phyloP scores from a whole-genome alignment of 805 yeast genomes.

The Spathaspora passalidarum region DNA sequence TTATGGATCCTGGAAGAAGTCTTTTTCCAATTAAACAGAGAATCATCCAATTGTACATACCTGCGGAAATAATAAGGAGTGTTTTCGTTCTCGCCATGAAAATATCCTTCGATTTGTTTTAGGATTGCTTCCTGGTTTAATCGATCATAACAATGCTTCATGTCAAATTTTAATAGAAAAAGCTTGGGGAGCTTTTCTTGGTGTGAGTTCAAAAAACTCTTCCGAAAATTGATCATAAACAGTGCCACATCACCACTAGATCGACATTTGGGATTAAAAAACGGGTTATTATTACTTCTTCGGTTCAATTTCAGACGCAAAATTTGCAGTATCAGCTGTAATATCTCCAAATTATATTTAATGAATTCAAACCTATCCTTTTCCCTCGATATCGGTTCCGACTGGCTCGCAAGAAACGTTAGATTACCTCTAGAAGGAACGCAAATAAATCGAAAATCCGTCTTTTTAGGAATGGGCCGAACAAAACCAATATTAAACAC shows the following conservation, averaged over 20 bases:
- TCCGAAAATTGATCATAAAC: conserved; percentile 36
- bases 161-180: conserved; percentile 69
- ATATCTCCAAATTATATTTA: conserved; percentile 28
- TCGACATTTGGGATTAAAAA: conserved; percentile 24
- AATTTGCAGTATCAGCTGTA: conserved; percentile 41
- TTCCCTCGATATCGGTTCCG: conserved; percentile 15
- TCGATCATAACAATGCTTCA: conserved; percentile 72
- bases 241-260: conserved; percentile 48
- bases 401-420: not conserved
- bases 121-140: conserved; percentile 49
- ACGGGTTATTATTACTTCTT: conserved; percentile 5
- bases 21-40: not conserved
- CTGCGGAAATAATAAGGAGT: conserved; percentile 15
- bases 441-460: conserved; percentile 59
- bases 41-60: not conserved
- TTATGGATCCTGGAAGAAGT: not conserved
- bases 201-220: conserved; percentile 4
- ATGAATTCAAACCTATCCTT: conserved; percentile 28
- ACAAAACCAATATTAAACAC: conserved; percentile 33
- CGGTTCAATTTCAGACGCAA: conserved; percentile 9
- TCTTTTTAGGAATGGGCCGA: conserved; percentile 58
- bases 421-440: conserved; percentile 37
- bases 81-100: conserved; percentile 17
- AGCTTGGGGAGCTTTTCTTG: conserved; percentile 30
- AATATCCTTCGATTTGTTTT: conserved; percentile 27